phyloP scores from a whole-genome alignment of 257 asterid species.

The Cynanchum wilfordii region DNA sequence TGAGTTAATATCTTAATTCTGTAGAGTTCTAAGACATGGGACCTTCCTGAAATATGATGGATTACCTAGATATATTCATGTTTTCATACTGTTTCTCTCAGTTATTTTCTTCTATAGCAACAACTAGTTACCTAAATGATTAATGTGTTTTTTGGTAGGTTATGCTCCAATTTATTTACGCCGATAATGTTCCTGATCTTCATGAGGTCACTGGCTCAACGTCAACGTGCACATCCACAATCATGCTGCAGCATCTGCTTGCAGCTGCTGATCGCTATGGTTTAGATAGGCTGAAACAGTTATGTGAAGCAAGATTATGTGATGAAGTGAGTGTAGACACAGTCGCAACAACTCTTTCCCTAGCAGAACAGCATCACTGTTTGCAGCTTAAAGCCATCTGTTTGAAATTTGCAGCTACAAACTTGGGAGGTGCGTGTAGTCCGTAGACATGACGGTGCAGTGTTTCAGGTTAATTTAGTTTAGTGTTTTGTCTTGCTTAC shows the following conservation, averaged over 20 bases:
- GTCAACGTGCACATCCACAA: slow-evolving; percentile 50
- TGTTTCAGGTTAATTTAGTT: slow-evolving; percentile 72
- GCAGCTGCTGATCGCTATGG: slow-evolving; percentile 97
- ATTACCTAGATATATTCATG: too few relatives aligned
- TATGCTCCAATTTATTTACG: slow-evolving; percentile 74
- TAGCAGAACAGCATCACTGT: slow-evolving; percentile 87
- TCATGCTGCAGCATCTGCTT: slow-evolving; percentile 85
- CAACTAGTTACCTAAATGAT: slow-evolving; percentile 8
- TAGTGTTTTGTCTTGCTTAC: slow-evolving; percentile 28
- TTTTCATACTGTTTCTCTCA: neutral
- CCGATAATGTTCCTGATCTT: slow-evolving; percentile 63
- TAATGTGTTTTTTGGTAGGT: slow-evolving; percentile 52
- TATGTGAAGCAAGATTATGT: slow-evolving; percentile 86
- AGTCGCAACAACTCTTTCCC: slow-evolving; percentile 84
- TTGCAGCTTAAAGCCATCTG: slow-evolving; percentile 85
- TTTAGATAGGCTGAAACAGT: slow-evolving; percentile 76
- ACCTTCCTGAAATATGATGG: neutral
- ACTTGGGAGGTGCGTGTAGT: slow-evolving; percentile 99
- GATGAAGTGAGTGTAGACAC: slow-evolving; percentile 71
- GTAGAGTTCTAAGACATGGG: neutral
- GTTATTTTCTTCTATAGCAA: slow-evolving; percentile 12
- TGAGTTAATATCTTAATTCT: neutral
- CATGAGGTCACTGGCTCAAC: slow-evolving; percentile 55
- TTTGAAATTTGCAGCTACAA: slow-evolving; percentile 85
- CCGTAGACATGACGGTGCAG: slow-evolving; percentile 83